These are phyloP conservation scores for Aspergillus tanneri DNA, from an alignment of 2,329 filamentous ascomycete species.

Conservation along the genomic window DNA sequence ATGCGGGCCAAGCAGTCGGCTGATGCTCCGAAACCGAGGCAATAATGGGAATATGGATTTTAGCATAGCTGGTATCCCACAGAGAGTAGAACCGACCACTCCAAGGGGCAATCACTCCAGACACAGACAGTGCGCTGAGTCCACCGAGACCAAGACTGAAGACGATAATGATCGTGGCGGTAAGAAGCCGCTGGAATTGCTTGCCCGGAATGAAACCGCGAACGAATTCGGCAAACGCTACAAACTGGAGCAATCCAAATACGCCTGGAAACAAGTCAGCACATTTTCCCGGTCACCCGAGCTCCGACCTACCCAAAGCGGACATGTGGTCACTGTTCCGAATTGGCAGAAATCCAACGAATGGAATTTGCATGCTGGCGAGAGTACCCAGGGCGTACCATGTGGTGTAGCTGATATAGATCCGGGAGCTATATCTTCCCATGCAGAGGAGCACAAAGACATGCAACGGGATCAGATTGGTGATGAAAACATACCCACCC, in stretches of 20 bases:
- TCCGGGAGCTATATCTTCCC: constrained; percentile 88
- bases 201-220: constrained; percentile 83
- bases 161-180: constrained; percentile 69
- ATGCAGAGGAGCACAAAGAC: constrained; percentile 92
- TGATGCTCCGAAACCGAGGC: constrained; percentile 99
- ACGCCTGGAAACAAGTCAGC: constrained; percentile 61
- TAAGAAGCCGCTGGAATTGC: constrained; percentile 90
- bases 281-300: neutral
- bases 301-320: constrained; percentile 67
- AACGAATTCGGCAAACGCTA: constrained; percentile 88
- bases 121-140: constrained; percentile 79
- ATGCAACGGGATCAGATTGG: constrained; percentile 91
- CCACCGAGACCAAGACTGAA: constrained; percentile 71
- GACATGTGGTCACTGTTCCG: constrained; percentile 99
- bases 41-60: constrained; percentile 99
- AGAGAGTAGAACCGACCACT: constrained; percentile 98
- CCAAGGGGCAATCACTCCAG: constrained; percentile 95
- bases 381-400: constrained; percentile 97
- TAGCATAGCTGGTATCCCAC: constrained; percentile 98
- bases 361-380: constrained; percentile 98
- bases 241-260: constrained; percentile 90
- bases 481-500: constrained; percentile 99
- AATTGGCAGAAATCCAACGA: constrained; percentile 94
- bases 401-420: constrained; percentile 96
- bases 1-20: constrained; percentile 96